Evolutionary conservation across 768 basidiomycete species (phyloP), one percentile per base, ranked within the genome.

Genomic region (Pleurotus giganteus): DNA sequence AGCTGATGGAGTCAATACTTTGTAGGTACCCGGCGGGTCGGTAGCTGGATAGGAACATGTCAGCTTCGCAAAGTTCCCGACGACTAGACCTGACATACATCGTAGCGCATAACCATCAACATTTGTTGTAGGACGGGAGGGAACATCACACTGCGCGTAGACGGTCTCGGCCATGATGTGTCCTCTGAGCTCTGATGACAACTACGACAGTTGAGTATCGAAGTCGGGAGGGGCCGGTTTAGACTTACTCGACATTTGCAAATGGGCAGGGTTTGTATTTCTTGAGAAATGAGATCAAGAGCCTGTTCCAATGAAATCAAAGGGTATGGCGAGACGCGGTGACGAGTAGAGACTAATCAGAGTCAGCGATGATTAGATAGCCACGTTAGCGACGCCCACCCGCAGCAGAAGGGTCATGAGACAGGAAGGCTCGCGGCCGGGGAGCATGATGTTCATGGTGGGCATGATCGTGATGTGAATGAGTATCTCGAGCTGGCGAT

Each of bases 81-180:
- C 24, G 17, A 47, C 4, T n/a, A 29, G 21, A 13, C 17, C 29
- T 21, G 3, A 58, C 80, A 57, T 62, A 90, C 89, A 84, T 56
- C 82, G 75, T 1, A 94, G 68, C 4, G 93, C 93, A 64, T 96
- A 96, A 0, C 93, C 93, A 66, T 95, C 93, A 9, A 93, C 91
- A 60, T 84, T 94, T 4, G 93, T 93, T 1, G 89, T 91, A 15
- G 74, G 66, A 1, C 78, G 78, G 3, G 67, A 65, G 2, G 93
- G 93, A 0, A 89, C 78, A 61, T 89, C 73, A 28, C 79, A 74
- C 1, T 81, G 72, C 3, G 91, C 85, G 57, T 75, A 71, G 3
- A 94, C 82, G 54, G 91, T 84, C 65, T 91, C 85, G 0, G 90
- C 89, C 1, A 94, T 76, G 21, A 93, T 76, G 58, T 85, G 75